Evolutionary conservation across 108 stramenopile species (phyloP), one percentile per base, ranked within the genome.

Genomic region (Cyclotella choctawhatcheeana): DNA sequence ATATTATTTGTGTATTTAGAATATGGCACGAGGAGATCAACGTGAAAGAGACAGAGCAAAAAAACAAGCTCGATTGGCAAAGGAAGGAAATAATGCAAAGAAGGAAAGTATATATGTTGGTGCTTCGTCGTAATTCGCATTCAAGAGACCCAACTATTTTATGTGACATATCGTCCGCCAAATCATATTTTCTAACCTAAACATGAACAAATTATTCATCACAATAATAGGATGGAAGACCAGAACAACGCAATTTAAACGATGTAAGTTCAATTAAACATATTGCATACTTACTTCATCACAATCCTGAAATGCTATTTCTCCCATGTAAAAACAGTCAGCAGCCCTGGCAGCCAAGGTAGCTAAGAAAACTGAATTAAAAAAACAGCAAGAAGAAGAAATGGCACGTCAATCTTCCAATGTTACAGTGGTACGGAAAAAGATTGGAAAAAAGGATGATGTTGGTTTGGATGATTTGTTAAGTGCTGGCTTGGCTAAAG

Each of bases 1-100:
- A n/a, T n/a, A n/a, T n/a, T n/a, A n/a, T n/a, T n/a, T n/a, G n/a
- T n/a, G n/a, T n/a, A n/a, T n/a, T n/a, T n/a, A n/a, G n/a, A n/a
- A n/a, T n/a, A 93, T 93, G 92, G 81, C 89, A 34, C 79, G 92
- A 58, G 92, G 92, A 35, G 86, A 93, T 73, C 82, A 93, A 64
- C 77, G 92, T 77, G 92, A 93, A 5, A 70, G 86, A 50, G 92
- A 90, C 64, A 76, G 92, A 54, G 86, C 85, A 66, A 93, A 93
- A 70, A 88, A 85, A 32, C 88, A 86, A 64, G 88, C 88, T 44
- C 83, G 84, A 44, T 56, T 71, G 58, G 58, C 61, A 43, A 67
- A 56, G 53, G 76, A 70, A 10, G 16, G 76, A 30, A 89, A 83
- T 40, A 65, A 62, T 21, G 71, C 84, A 32, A 33, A 63, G 45